Base-by-base conservation (phyloP, 768 basidiomycete genomes). In the Suillus variegatus region DNA sequence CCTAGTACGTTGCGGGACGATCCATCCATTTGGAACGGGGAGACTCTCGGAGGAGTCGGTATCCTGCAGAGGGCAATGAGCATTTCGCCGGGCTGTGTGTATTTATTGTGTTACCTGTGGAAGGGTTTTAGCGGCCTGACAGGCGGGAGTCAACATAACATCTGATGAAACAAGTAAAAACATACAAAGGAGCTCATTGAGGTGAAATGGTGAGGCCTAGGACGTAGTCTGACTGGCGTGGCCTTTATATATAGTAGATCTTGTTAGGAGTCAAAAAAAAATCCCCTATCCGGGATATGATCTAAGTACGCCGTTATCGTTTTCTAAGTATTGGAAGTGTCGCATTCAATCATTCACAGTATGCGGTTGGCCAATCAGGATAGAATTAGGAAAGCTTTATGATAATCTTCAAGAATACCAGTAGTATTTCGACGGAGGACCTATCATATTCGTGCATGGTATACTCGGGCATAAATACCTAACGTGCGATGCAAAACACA, bases 321-420 rank as follows among this genome's bases (percentile, higher is more conserved):
- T 32, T 32, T 32, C 32, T 6, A 32, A 32, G 32, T 32, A 38
- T 40, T 5, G 40, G 40, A 46, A n/a, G 44, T 10, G 14, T 25
- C 25, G 16, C 28, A 10, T 52, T 52, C 18, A 2, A 32, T 13
- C 18, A 40, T 9, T 25, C n/a, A 58, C 18, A 22, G 18, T 18
- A 40, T 58, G 38, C 22, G 25, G 20, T 58, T 25, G 8, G 38
- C 22, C 54, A 40, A 47, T n/a, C 46, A 55, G 57, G 69, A 71
- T 71, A 64, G 56, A 52, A 75, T 77, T 77, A 74, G 66, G 36
- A 62, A 46, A 57, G 16, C 61, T 64, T 70, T 75, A 75, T 51
- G 64, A 64, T 75, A 75, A 22, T 69, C 69, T 68, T 66, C 65
- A 70, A 75, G 61, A 69, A 62, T 75, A 76, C 74, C 64, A 41